Evolutionary conservation across 768 basidiomycete species (phyloP).

Genomic region (Pulveroboletus sp.): DNA sequence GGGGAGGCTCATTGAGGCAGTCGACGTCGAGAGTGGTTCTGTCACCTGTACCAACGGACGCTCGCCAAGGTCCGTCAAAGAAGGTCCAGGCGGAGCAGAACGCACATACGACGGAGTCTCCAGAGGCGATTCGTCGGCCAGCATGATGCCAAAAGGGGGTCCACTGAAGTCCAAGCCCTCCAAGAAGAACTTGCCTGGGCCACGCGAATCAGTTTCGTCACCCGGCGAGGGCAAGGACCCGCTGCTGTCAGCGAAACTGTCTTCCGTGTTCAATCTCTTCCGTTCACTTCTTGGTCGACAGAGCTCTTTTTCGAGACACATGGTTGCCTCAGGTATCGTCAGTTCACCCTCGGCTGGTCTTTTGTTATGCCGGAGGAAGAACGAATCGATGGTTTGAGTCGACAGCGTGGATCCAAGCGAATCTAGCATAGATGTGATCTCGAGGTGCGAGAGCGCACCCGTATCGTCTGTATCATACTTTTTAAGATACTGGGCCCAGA

Average conservation of each 20-base stretch:
- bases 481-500: conserved; percentile 84
- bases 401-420: conserved; percentile 93
- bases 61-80: conserved; percentile 45
- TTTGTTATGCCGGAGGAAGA: conserved; percentile 72
- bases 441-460: conserved; percentile 66
- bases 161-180: conserved; percentile 63
- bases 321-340: conserved; percentile 72
- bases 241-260: conserved; percentile 35
- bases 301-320: conserved; percentile 82
- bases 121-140: conserved; percentile 27
- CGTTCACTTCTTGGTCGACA: conserved; percentile 68
- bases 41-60: conserved; percentile 37
- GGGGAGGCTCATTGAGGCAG: conserved; percentile 1
- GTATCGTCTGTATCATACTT: conserved; percentile 92
- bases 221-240: conserved; percentile 54
- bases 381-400: conserved; percentile 67
- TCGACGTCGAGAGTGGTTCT: conserved; percentile 20
- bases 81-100: conserved; percentile 18
- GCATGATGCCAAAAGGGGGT: conserved; percentile 33
- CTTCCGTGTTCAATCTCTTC: conserved; percentile 52
- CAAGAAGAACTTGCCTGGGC: conserved; percentile 40
- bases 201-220: conserved; percentile 25
- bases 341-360: conserved; percentile 63
- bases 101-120: conserved; percentile 15
- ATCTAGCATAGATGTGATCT: conserved; percentile 93